Evolutionary conservation across 2,329 filamentous ascomycete genomes (phyloP), one percentile per base, ranked within the genome.

Genomic region (Colletotrichum nymphaeae): DNA sequence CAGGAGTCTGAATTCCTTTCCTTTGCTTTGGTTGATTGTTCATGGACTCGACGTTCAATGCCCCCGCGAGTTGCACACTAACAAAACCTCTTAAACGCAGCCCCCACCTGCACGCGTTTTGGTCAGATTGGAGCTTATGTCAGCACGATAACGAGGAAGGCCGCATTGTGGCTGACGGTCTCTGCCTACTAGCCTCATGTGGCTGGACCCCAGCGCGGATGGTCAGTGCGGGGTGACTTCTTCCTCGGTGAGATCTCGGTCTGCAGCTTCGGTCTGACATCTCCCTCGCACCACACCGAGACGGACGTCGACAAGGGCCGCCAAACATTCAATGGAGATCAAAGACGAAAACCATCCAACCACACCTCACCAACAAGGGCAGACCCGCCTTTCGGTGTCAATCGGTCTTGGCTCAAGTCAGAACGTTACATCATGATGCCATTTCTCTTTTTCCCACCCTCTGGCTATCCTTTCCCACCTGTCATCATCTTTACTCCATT

Each of bases 371-470:
- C 30, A 28, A 14, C 5, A 42, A 32, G 2, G 22, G 55, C 8
- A 6, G 46, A 14, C 62, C 62, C 55, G 56, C 42, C 19, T 14
- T 49, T 52, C 26, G 37, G 19, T 26, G 26, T 64, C 62, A 35
- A 28, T 49, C 32, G 42, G 55, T 35, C 69, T 69, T 64, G 66
- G 69, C 65, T n/a, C 64, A 72, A 63, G 59, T 69, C 70, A 69
- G 69, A 72, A 69, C 66, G 66, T 69, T 72, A 59, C 69, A 69
- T 64, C 66, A 73, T 73, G 70, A 73, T 73, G 70, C 66, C 70
- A 73, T 73, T n/a, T 11, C 30, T 26, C 9, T 22, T 32, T 19
- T 57, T 32, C 32, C 35, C 60, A 57, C 53, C 16, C 49, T 37
- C 35, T 46, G 9, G 9, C 32, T 32, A 9, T 32, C 32, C 59